Evolutionary conservation across 2,329 filamentous ascomycete genomes (phyloP).

Genomic region (Colletotrichum chrysophilum): DNA sequence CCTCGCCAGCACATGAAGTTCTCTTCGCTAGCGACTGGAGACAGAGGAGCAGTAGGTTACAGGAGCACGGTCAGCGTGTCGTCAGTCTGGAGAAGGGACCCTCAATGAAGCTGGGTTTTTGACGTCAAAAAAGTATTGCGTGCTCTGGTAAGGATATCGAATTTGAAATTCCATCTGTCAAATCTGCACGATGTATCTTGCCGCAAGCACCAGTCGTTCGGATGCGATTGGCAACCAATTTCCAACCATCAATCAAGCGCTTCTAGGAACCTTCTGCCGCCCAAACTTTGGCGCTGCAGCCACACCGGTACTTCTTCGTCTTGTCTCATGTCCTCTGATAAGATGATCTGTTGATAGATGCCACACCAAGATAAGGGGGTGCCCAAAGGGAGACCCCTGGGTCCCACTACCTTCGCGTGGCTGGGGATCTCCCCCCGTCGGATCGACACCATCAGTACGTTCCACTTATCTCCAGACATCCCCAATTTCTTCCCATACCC

Average conservation of each 20-base stretch:
- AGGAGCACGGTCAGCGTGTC: not conserved
- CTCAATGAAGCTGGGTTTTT: not conserved
- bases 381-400: not conserved
- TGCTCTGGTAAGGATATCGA: not conserved
- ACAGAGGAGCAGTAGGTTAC: not conserved
- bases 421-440: conserved; percentile 1
- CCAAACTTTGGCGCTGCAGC: not conserved
- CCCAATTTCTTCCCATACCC: not conserved
- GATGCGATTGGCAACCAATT: not conserved
- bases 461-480: conserved; percentile 1
- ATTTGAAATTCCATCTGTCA: not conserved
- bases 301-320: not conserved
- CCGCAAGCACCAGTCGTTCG: not conserved
- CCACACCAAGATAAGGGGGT: conserved; percentile 1
- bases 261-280: not conserved
- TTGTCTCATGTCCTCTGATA: not conserved
- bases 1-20: not conserved
- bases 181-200: not conserved
- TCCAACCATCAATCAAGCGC: not conserved
- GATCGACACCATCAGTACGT: not conserved
- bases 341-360: not conserved
- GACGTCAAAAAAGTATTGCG: not conserved
- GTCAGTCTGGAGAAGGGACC: not conserved
- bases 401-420: not conserved
- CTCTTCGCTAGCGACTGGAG: not conserved